Base-by-base conservation (phyloP, 495 filamentous ascomycete species). In the Beverwykella pulmonaria region DNA sequence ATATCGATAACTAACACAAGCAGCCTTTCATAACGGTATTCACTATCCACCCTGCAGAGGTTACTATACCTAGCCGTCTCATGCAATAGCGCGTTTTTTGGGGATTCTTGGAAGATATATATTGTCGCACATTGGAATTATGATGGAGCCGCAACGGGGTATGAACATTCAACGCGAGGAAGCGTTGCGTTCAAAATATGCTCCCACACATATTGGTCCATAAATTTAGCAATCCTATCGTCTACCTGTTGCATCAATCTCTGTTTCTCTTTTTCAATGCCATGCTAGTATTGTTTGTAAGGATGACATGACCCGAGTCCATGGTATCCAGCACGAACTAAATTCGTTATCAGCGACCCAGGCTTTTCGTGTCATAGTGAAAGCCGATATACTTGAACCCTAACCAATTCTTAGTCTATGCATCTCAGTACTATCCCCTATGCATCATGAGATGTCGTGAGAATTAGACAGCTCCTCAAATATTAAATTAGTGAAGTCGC, bases 161-260 rank as follows among this genome's bases (percentile, higher is more conserved):
- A 49, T 23, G 46, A 19, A 49, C 22, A 7, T 23, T 49, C n/a
- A 49, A 49, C 46, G 17, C 46, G 17, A 49, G 46, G 46, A 19
- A 48, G 53, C 29, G 39, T 46, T 39, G 10, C 26, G 36, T 41
- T 78, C 71, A 46, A 79, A 76, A 66, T 80, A 79, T 0, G 76
- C n/a, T 75, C 77, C 75, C 75, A 79, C 5, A 61, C 27, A 65
- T 77, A 79, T 63, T 64, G 54, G 61, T 73, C n/a, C 69, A 79
- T 75, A 41, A 81, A 80, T 19, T 4, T 65, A 15, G 52, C 70
- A 57, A 80, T 76, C 62, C 65, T 67, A 36, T 70, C 50, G 50
- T 77, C 71, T 74, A 78, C 75, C 57, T 67, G 54, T 57, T 72
- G 50, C 75, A 73, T 74, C 25, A 1, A 1, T 14, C 19, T 63